Percentiles rank a stretch among this genome's conserved stretches.
These are phyloP conservation scores for Tetracladium setigerum DNA, from an alignment of 495 filamentous ascomycete genomes.

Conservation along the genomic window DNA sequence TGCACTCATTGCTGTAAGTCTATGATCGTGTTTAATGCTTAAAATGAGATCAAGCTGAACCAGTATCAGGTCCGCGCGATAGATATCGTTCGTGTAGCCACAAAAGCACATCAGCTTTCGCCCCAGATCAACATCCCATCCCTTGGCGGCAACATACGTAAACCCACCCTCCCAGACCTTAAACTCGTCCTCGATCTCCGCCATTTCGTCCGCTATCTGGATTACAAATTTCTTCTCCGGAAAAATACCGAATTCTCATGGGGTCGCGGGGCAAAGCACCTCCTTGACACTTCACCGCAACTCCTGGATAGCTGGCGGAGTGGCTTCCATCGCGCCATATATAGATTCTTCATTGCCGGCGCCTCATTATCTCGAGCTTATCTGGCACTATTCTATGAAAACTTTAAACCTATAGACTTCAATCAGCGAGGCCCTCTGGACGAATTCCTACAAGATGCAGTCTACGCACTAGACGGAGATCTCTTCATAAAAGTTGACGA, in stretches of 20 bases:
- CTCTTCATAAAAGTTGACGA: too few species aligned
- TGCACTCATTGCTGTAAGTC: conserved; percentile 3
- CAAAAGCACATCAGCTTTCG: conserved; percentile 1
- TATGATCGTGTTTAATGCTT: background rate
- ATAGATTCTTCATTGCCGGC: conserved; percentile 3
- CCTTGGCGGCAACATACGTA: conserved; percentile 2
- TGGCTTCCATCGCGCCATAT: conserved; percentile 3
- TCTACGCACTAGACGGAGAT: too few species aligned
- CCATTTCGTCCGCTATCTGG: conserved; percentile 10
- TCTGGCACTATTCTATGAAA: too few species aligned
- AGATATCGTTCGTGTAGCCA: conserved; percentile 7
- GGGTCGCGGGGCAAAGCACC: too few species aligned
- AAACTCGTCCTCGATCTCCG: conserved; percentile 10
- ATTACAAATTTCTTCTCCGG: background rate
- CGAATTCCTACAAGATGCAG: too few species aligned
- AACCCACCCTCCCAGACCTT: conserved; percentile 7
- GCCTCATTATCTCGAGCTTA: conserved; percentile 2
- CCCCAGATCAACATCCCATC: conserved; percentile 6
- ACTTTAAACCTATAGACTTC: too few species aligned
- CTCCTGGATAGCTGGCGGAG: conserved; percentile 1
- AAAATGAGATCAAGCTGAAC: background rate
- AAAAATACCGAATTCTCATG: too few species aligned
- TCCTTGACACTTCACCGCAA: too few species aligned
- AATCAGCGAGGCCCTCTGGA: too few species aligned
- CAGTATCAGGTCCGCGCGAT: conserved; percentile 11